Evolutionary conservation across 371 early-diverging fungal species (phyloP), one percentile per base, ranked within the genome.

Genomic region (Rhizopus arrhizus): DNA sequence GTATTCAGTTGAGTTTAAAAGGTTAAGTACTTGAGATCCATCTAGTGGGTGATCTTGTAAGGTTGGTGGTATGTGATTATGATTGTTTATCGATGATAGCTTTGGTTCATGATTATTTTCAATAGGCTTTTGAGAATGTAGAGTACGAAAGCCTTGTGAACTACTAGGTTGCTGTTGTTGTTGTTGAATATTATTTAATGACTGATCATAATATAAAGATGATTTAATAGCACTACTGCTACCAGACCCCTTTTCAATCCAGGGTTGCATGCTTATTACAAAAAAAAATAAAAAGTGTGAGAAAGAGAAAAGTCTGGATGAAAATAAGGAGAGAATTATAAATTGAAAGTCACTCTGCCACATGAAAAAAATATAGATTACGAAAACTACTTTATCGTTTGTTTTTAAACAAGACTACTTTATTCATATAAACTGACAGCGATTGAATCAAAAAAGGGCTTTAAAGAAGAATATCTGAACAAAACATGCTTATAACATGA

Each of bases 1-100:
- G 50, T 76, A 79, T 9, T 53, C 49, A 22, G 64, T 57, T 1
- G 73, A 65, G 38, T 65, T 65, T 9, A 79, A 52, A 34, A 79
- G 58, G 11, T 57, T 65, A 5, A 56, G 45, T 3, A 79, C 65
- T 3, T 74, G 72, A 6, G 65, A 63, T 3, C 78, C 78, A 34
- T 77, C 78, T 9, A 36, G 11, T 15, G 54, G 16, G 11, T 33
- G 36, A 11, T 50, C 28, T 28, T 29, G 12, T 52, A 46, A n/a
- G 15, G 4, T 8, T 45, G 7, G 15, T 45, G 22, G 22, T 22
- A 22, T 22, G 22, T 22, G 22, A 22, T 22, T 22, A 22, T 22
- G 22, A 22, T 34, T 5, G 29, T 42, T 31, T 11, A 4, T 7
- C 43, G 33, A 13, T 40, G 29, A 42, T 42, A 49, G 13, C 36